Evolutionary conservation across 1,284 basidiomycete genomes (phyloP), one percentile per base, ranked within the genome.

Genomic region (Hemileia vastatrix): DNA sequence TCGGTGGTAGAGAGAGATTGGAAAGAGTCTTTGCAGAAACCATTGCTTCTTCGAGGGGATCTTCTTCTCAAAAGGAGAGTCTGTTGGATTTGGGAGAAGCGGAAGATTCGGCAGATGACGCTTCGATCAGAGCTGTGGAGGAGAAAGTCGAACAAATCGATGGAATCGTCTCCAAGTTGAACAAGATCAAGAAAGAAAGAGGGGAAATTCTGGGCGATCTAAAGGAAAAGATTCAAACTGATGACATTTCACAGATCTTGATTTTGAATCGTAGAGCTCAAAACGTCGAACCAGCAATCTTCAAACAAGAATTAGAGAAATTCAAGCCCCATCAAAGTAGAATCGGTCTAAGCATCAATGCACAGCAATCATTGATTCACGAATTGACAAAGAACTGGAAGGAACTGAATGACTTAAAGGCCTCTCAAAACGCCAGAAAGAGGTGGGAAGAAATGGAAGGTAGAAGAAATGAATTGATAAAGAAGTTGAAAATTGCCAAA

Each of bases 211-310:
- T 75, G 1, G 49, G 65, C n/a, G 68, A 71, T 55, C 66, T 75
- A 32, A 72, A 74, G 60, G 67, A 68, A 19, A 71, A 68, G 59
- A 71, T 75, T 27, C 74, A 71, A 44, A 65, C 65, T 2, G 74
- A 75, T 58, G 74, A 75, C 57, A 75, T 75, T 24, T 72, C 72
- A 8, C 74, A 72, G 13, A 56, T 72, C 6, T 68, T 75, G 31
- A 68, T 75, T 3, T 67, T 75, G 47, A 71, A 73, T 27, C 69
- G 70, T 1, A 67, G 71, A 0, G 56, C 71, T 23, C 68, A 68
- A 23, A 70, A 70, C 54, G 64, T 68, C 4, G 71, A 71, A 48
- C 57, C 68, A 9, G 63, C 67, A 13, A 66, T 73, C 43, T 72
- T 72, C 62, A 65, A 65, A 9, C 64, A 66, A 4, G 72, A 73